Conservation (phyloP, 176 grass and related monocot genomes). For the Lolium perenne region DNA sequence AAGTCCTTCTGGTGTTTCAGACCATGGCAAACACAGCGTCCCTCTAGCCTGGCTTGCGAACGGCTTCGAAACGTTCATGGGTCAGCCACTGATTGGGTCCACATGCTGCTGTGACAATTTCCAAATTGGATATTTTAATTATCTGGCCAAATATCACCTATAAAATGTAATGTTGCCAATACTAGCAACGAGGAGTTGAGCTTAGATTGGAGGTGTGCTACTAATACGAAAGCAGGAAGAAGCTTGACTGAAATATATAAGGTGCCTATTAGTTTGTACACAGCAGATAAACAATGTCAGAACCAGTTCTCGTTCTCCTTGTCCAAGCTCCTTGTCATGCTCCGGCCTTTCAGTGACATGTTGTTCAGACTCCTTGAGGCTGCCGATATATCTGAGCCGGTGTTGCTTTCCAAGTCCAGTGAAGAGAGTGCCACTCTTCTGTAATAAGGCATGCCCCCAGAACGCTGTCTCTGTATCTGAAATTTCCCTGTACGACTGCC, state of each 20-base stretch:
- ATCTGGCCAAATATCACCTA: background rate
- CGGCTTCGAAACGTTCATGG: too few species aligned
- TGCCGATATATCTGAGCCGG: conserved; percentile 39
- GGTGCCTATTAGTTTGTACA: background rate
- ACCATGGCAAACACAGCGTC: too few species aligned
- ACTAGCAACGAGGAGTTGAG: background rate
- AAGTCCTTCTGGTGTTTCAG: too few species aligned
- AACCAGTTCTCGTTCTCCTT: conserved; percentile 57
- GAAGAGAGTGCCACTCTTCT: conserved; percentile 57
- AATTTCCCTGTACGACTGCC: conserved; percentile 37
- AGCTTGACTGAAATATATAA: background rate
- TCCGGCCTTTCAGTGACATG: conserved; percentile 49
- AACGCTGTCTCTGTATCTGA: conserved; percentile 46
- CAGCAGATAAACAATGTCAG: background rate
- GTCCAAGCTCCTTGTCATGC: conserved; percentile 61
- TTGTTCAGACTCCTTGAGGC: conserved; percentile 28
- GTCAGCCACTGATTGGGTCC: too few species aligned
- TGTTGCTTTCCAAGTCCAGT: conserved; percentile 59
- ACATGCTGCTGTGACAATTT: background rate
- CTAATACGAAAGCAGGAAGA: background rate
- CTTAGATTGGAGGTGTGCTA: background rate
- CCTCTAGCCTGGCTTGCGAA: too few species aligned
- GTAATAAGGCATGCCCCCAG: conserved; percentile 47
- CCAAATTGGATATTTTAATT: background rate
- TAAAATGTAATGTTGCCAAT: background rate